A percentile compares a stretch with the other conserved stretches of the same genome.
These are phyloP conservation scores for Annulohypoxylon truncatum DNA, from an alignment of 2,329 filamentous ascomycete species.

Conservation along the genomic window DNA sequence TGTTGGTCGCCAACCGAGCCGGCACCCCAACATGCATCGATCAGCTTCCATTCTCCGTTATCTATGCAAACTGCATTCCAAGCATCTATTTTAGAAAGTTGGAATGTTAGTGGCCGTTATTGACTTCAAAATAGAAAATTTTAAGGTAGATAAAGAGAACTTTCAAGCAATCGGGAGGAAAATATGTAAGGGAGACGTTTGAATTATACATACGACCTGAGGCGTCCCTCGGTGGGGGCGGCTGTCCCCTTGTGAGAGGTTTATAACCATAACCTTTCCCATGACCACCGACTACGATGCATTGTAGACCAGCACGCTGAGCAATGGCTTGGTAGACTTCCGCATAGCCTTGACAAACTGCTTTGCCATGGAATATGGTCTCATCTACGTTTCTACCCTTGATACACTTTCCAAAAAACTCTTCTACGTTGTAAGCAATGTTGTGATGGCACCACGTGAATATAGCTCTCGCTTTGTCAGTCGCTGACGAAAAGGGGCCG, in stretches of 20 bases:
- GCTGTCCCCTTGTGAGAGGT: slow-evolving; percentile 70
- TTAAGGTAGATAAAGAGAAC: too few species aligned
- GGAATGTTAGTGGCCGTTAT: slow-evolving; percentile 5
- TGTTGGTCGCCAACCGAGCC: slow-evolving; percentile 70
- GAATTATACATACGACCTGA: slow-evolving; percentile 58
- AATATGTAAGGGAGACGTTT: not conserved
- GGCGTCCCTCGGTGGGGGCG: slow-evolving; percentile 71
- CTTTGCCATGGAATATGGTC: slow-evolving; percentile 80
- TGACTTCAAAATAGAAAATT: too few species aligned
- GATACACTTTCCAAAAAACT: slow-evolving; percentile 80
- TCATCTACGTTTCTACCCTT: slow-evolving; percentile 75
- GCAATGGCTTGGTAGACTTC: slow-evolving; percentile 84
- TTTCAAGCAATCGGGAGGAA: not conserved
- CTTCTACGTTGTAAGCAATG: slow-evolving; percentile 82
- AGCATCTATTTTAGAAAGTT: slow-evolving; percentile 68
- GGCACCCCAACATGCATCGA: slow-evolving; percentile 94
- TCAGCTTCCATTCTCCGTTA: slow-evolving; percentile 86
- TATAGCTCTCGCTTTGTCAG: slow-evolving; percentile 91
- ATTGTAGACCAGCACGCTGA: slow-evolving; percentile 81
- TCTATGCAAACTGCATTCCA: slow-evolving; percentile 96
- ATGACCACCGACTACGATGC: slow-evolving; percentile 78
- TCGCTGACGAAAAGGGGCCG: slow-evolving; percentile 79
- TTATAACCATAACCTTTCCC: slow-evolving; percentile 87
- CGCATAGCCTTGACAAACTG: slow-evolving; percentile 94
- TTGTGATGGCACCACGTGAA: slow-evolving; percentile 98